These are phyloP conservation scores for Aspergillus terreus DNA, from an alignment of 2,329 filamentous ascomycete species.

Conservation along the genomic window DNA sequence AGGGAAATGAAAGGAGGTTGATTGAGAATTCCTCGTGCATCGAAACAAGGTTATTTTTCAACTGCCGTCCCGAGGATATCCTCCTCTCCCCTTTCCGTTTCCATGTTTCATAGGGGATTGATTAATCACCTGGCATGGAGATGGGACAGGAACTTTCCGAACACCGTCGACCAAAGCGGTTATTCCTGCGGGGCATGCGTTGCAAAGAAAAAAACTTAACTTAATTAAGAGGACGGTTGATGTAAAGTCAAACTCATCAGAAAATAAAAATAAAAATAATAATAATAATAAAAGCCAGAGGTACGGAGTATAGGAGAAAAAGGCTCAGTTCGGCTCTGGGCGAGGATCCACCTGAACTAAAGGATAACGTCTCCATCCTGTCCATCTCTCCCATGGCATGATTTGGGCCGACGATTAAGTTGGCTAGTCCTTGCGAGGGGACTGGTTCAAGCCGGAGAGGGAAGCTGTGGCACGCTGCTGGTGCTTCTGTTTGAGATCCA, in stretches of 20 bases:
- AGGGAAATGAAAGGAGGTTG: conserved; percentile 1
- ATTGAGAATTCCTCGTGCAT: conserved; percentile 1
- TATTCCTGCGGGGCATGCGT: conserved; percentile 8
- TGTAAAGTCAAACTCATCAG: background rate
- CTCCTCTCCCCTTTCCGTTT: background rate
- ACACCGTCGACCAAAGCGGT: conserved; percentile 4
- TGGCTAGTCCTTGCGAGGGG: background rate
- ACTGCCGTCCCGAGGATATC: conserved; percentile 17
- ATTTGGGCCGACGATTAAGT: background rate
- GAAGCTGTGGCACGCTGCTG: background rate
- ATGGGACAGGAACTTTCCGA: conserved; percentile 8
- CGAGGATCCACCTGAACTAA: background rate
- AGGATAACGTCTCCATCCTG: background rate
- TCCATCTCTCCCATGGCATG: background rate
- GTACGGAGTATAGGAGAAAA: background rate
- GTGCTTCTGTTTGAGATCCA: background rate
- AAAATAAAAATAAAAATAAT: background rate
- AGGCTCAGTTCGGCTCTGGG: background rate
- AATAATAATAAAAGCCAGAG: conserved; percentile 1
- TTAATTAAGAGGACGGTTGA: conserved; percentile 1
- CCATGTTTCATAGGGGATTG: background rate
- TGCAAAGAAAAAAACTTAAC: conserved; percentile 4
- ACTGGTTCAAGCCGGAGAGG: background rate
- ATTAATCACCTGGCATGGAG: background rate
- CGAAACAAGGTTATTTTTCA: conserved; percentile 10